These are phyloP conservation scores for Immersiporthe knoxdaviesiana DNA, from an alignment of 2,329 filamentous ascomycete species.

Conservation along the genomic window DNA sequence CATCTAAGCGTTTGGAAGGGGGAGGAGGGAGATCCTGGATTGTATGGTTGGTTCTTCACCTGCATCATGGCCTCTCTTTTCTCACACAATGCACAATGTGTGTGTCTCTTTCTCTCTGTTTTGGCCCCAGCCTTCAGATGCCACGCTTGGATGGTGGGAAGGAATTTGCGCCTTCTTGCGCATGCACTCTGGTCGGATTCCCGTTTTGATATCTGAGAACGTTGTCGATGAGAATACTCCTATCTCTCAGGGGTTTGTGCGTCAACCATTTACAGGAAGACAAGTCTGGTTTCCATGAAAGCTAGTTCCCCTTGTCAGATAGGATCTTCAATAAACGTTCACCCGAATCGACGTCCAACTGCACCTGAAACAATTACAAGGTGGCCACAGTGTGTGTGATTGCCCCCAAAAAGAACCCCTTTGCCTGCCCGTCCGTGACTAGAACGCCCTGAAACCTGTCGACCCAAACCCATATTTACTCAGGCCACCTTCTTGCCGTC, in stretches of 20 bases:
- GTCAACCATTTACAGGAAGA: not conserved
- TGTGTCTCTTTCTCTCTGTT: too few relatives aligned
- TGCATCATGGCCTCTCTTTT: not conserved
- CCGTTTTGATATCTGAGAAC: not conserved
- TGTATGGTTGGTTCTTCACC: not conserved
- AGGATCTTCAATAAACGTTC: not conserved
- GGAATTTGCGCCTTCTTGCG: not conserved
- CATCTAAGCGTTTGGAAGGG: not conserved
- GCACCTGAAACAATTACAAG: slow-evolving; percentile 3
- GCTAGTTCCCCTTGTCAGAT: slow-evolving; percentile 1
- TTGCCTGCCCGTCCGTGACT: slow-evolving; percentile 11
- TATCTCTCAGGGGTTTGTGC: not conserved
- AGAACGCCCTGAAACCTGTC: slow-evolving; percentile 21
- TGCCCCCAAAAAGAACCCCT: slow-evolving; percentile 10
- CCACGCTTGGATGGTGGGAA: not conserved
- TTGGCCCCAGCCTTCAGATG: not conserved
- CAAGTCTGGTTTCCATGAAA: not conserved
- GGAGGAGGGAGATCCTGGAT: not conserved
- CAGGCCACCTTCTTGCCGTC: slow-evolving; percentile 29
- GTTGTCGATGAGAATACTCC: not conserved
- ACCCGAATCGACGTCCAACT: not conserved
- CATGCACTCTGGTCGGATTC: not conserved
- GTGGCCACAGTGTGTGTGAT: not conserved
- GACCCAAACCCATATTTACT: not conserved
- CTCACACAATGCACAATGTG: too few relatives aligned